Conservation (phyloP, 2,329 filamentous ascomycete species). For the Monilinia vaccinii-corymbosi region DNA sequence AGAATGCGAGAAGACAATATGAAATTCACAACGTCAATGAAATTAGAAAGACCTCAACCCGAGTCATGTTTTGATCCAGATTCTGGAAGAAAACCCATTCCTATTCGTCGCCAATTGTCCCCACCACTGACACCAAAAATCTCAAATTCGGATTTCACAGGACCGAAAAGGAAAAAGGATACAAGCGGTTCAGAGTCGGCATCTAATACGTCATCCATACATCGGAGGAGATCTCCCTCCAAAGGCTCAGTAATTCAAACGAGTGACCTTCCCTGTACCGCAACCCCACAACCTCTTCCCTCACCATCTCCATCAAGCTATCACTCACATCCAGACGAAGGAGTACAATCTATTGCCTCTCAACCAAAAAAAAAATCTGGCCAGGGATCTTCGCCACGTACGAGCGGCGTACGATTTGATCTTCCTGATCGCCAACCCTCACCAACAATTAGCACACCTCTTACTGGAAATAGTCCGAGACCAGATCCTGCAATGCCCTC, state of each 20-base stretch:
- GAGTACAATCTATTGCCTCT: slow-evolving; percentile 14
- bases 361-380: slow-evolving; percentile 14
- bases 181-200: background rate
- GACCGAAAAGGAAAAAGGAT: background rate
- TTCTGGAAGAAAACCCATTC: background rate
- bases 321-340: slow-evolving; percentile 9
- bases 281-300: background rate
- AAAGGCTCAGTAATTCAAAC: slow-evolving; percentile 7
- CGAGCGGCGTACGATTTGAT: slow-evolving; percentile 17
- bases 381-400: slow-evolving; percentile 10
- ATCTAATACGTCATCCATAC: background rate
- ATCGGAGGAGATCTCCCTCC: background rate
- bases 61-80: slow-evolving; percentile 11
- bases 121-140: background rate
- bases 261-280: background rate
- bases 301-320: background rate
- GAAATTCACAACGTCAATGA: slow-evolving; percentile 28
- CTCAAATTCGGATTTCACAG: background rate
- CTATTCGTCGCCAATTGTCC: background rate
- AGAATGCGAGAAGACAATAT: slow-evolving; percentile 26
- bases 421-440: slow-evolving; percentile 5
- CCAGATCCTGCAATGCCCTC: background rate
- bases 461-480: slow-evolving; percentile 10
- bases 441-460: slow-evolving; percentile 5
- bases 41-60: slow-evolving; percentile 21